Conservation (phyloP, 2,329 filamentous ascomycete genomes). For the Colletotrichum falcatum region DNA sequence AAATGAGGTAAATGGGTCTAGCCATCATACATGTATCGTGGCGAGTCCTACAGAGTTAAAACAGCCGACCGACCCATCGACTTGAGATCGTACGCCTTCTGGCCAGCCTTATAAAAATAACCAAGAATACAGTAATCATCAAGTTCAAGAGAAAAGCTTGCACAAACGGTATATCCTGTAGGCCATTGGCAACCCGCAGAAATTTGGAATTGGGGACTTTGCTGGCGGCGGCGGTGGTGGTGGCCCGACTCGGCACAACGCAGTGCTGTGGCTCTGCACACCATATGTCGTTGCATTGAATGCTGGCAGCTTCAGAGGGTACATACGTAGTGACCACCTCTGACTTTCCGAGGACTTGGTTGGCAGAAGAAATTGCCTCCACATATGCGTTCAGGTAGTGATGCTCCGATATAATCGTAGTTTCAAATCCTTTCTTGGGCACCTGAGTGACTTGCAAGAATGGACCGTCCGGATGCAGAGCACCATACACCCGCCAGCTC, state of each 20-base stretch:
- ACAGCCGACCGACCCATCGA: neutral
- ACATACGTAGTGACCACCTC: neutral
- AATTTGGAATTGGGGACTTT: neutral
- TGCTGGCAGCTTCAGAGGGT: neutral
- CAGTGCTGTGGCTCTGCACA: neutral
- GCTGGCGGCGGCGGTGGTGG: neutral
- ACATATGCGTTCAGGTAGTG: neutral
- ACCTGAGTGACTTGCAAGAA: neutral
- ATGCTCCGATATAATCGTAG: neutral
- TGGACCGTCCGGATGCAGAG: conserved; percentile 37
- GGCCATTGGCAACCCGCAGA: neutral
- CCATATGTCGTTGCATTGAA: neutral
- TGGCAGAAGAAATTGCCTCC: neutral
- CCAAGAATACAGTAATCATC: neutral
- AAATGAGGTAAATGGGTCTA: too few relatives aligned
- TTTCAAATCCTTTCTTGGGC: conserved; percentile 9
- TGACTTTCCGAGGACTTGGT: neutral
- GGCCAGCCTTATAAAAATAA: neutral
- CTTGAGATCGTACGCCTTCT: neutral
- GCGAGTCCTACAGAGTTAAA: neutral
- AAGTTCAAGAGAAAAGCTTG: neutral
- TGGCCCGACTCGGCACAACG: neutral
- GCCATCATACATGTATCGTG: too few relatives aligned
- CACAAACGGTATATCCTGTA: neutral
- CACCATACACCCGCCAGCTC: conserved; percentile 55